These are phyloP conservation scores for Phytophthora syringae DNA, from an alignment of 352 stramenopile species.

Conservation along the genomic window DNA sequence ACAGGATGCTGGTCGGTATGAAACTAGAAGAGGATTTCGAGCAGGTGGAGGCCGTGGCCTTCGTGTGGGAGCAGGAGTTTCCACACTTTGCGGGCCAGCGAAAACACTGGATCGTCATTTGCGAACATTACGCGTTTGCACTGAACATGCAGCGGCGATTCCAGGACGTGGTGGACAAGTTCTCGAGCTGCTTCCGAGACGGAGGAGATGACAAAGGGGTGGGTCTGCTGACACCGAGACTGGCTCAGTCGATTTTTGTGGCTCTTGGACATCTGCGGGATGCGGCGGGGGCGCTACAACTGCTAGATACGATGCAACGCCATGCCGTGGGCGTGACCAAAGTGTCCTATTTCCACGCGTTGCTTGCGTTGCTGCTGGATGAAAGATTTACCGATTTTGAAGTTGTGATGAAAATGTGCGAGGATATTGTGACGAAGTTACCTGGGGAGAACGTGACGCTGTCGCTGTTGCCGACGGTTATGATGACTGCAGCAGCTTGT, in stretches of 20 bases:
- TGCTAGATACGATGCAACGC: slow-evolving; percentile 45
- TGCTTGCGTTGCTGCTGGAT: slow-evolving; percentile 65
- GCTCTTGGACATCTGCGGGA: slow-evolving; percentile 58
- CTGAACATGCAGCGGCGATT: slow-evolving; percentile 65
- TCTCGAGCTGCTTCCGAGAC: slow-evolving; percentile 28
- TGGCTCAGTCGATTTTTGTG: slow-evolving; percentile 59
- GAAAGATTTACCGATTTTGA: slow-evolving; percentile 56
- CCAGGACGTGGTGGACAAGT: slow-evolving; percentile 55
- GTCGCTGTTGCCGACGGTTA: slow-evolving; percentile 58
- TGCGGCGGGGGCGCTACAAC: slow-evolving; percentile 30
- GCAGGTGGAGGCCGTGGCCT: slow-evolving; percentile 58
- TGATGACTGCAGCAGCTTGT: slow-evolving; percentile 64
- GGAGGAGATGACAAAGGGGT: not conserved
- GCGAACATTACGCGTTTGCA: slow-evolving; percentile 57
- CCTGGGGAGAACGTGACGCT: slow-evolving; percentile 51
- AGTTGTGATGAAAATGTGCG: slow-evolving; percentile 57
- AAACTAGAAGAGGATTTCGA: slow-evolving; percentile 42
- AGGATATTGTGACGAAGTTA: slow-evolving; percentile 51
- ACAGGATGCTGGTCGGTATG: slow-evolving; percentile 49
- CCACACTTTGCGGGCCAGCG: slow-evolving; percentile 51
- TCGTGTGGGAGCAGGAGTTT: slow-evolving; percentile 57
- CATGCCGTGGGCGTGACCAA: slow-evolving; percentile 49
- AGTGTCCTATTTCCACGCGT: slow-evolving; percentile 63
- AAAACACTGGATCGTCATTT: slow-evolving; percentile 56
- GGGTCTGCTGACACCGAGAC: slow-evolving; percentile 44